Evolutionary conservation across 306 rosid species (phyloP).

Genomic region (Hippophae rhamnoides): DNA sequence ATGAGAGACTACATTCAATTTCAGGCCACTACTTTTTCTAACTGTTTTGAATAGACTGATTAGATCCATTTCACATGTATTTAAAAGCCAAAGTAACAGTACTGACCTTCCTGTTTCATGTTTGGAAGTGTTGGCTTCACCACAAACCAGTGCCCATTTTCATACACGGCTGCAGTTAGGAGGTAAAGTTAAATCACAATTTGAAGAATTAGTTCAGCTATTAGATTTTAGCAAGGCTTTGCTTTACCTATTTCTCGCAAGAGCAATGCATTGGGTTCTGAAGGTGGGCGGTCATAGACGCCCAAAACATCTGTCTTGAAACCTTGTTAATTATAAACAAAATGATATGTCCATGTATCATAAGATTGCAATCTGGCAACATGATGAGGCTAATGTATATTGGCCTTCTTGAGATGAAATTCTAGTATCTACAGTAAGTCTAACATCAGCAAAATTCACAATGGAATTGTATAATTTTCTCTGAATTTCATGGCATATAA

Average conservation of each 20-base stretch:
- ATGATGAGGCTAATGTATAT: not conserved
- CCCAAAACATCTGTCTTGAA: constrained; percentile 83
- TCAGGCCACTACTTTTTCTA: not conserved
- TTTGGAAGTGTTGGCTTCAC: constrained; percentile 52
- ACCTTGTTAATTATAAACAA: constrained; percentile 30
- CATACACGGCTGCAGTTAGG: constrained; percentile 44
- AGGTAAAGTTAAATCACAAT: constrained; percentile 4
- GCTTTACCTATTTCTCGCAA: constrained; percentile 69
- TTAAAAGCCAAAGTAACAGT: not conserved
- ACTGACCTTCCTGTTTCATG: constrained; percentile 34
- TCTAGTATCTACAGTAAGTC: not conserved
- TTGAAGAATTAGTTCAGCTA: not conserved
- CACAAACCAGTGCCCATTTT: constrained; percentile 76
- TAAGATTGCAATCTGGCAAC: constrained; percentile 1
- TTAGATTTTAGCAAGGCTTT: not conserved
- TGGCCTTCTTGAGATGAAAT: not conserved
- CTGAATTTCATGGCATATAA: too few relatives aligned
- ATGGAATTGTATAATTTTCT: too few relatives aligned
- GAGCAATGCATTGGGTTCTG: constrained; percentile 59
- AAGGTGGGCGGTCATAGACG: constrained; percentile 85
- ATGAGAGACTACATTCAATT: not conserved
- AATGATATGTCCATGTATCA: constrained; percentile 9
- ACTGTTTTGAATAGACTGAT: too few relatives aligned
- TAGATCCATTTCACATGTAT: not conserved
- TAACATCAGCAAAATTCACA: too few relatives aligned